Evolutionary conservation across 495 filamentous ascomycete genomes (phyloP).

Genomic region (Apiosordaria backusii): DNA sequence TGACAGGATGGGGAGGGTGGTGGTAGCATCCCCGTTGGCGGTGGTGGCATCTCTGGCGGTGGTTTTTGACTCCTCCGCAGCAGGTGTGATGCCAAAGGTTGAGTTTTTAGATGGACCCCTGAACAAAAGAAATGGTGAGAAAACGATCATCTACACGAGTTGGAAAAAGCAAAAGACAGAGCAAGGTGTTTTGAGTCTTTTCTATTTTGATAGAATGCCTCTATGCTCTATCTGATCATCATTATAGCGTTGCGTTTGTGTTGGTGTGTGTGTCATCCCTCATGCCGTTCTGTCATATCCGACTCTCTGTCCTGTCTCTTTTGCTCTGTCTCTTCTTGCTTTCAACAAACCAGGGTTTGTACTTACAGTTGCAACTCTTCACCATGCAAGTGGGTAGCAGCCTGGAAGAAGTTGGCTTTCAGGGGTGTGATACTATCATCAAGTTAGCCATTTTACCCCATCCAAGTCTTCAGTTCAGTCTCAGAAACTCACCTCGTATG

Average conservation of each 20-base stretch:
- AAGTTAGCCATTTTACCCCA: constrained; percentile 2
- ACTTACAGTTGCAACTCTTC: constrained; percentile 90
- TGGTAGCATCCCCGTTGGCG: not conserved
- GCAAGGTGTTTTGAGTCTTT: not conserved
- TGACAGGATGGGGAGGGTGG: constrained; percentile 1
- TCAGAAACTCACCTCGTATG: constrained; percentile 71
- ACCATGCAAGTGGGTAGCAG: constrained; percentile 54
- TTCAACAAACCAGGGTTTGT: constrained; percentile 10
- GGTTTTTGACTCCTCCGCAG: not conserved
- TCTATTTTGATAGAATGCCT: constrained; percentile 10
- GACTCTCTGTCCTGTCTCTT: not conserved
- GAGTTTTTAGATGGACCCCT: not conserved
- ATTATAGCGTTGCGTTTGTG: not conserved
- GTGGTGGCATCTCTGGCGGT: not conserved
- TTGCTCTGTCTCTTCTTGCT: constrained; percentile 14
- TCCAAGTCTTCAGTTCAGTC: not conserved
- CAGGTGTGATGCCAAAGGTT: not conserved
- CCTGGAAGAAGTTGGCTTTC: constrained; percentile 88
- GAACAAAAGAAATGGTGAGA: constrained; percentile 1
- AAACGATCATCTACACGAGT: not conserved
- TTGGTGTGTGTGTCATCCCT: not conserved
- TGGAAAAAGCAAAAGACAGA: not conserved
- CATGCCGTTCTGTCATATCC: constrained; percentile 8
- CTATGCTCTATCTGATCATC: constrained; percentile 28
- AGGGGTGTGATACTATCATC: constrained; percentile 76